Percentiles rank a stretch among this genome's conserved stretches.
Evolutionary conservation across 2,329 filamentous ascomycete species (phyloP).

Genomic region (Diaporthe capsici): DNA sequence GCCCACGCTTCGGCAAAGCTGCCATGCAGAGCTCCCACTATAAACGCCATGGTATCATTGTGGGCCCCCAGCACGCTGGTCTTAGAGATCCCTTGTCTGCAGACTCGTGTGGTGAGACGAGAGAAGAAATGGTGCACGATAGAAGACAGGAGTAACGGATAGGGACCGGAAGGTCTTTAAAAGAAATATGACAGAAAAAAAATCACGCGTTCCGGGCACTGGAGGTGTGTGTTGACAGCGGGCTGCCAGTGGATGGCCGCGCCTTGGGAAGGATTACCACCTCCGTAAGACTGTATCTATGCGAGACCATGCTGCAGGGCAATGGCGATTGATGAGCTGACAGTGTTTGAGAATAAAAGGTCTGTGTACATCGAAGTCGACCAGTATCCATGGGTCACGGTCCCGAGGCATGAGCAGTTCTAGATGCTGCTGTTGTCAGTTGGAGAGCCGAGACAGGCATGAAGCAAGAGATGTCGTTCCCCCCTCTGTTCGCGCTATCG

Average conservation of each 20-base stretch:
- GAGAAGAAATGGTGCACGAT: not conserved
- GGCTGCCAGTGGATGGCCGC: not conserved
- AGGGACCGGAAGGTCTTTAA: too few species aligned
- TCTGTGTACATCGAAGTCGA: not conserved
- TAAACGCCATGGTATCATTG: not conserved
- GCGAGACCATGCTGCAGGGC: not conserved
- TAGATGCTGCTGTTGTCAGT: too few species aligned
- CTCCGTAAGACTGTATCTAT: not conserved
- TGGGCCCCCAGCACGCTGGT: not conserved
- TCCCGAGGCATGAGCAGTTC: not conserved
- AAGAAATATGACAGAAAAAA: not conserved
- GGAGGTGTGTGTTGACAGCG: not conserved
- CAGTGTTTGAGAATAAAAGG: not conserved
- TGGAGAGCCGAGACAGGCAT: slow-evolving; percentile 6
- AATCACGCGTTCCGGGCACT: not conserved
- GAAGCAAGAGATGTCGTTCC: slow-evolving; percentile 21
- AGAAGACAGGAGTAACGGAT: accelerated
- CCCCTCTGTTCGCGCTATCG: slow-evolving; percentile 13
- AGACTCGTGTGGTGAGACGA: not conserved
- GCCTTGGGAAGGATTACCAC: not conserved
- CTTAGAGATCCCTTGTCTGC: not conserved
- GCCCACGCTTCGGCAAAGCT: not conserved
- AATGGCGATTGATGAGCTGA: not conserved
- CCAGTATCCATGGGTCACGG: not conserved
- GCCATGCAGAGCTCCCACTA: not conserved